phyloP scores from a whole-genome alignment of 2,329 filamentous ascomycete genomes.

The Fusarium nematophilum region DNA sequence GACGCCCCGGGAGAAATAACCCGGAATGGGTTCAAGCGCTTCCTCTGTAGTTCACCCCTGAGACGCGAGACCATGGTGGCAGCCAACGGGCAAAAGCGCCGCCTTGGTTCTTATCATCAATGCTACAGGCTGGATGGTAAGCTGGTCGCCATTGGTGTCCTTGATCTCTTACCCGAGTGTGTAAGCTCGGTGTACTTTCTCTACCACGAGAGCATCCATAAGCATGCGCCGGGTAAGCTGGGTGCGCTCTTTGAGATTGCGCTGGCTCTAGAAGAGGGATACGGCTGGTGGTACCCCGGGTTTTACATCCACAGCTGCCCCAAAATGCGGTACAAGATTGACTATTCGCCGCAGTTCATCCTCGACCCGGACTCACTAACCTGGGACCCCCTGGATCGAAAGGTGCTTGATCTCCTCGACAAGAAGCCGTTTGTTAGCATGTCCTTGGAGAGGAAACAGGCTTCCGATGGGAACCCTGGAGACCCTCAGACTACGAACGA shows the following conservation, averaged over 20 bases:
- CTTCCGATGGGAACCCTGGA: not conserved
- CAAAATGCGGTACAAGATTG: slow-evolving; percentile 89
- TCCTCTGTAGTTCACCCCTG: slow-evolving; percentile 79
- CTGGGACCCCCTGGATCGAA: slow-evolving; percentile 70
- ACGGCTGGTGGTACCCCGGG: slow-evolving; percentile 82
- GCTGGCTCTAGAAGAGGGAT: slow-evolving; percentile 74
- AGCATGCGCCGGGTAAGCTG: slow-evolving; percentile 78
- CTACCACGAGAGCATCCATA: slow-evolving; percentile 80
- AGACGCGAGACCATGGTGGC: slow-evolving; percentile 56
- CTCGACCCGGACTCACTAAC: slow-evolving; percentile 74
- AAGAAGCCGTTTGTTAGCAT: slow-evolving; percentile 67
- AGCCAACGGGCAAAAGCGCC: slow-evolving; percentile 62
- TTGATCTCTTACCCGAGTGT: slow-evolving; percentile 80
- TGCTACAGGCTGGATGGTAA: slow-evolving; percentile 83
- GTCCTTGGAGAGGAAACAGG: slow-evolving; percentile 47
- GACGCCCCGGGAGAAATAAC: slow-evolving; percentile 71
- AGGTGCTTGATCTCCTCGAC: slow-evolving; percentile 62
- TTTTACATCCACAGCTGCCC: slow-evolving; percentile 85
- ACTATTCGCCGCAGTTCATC: slow-evolving; percentile 79
- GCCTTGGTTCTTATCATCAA: slow-evolving; percentile 81
- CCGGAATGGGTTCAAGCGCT: slow-evolving; percentile 72
- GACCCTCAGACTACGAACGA: not conserved
- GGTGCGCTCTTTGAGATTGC: slow-evolving; percentile 79
- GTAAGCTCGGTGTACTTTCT: slow-evolving; percentile 88
- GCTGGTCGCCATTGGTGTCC: slow-evolving; percentile 79